A percentile compares a stretch with the other conserved stretches of the same genome.
Evolutionary conservation across 345 rosid genomes (phyloP).

Genomic region (Passiflora organensis): DNA sequence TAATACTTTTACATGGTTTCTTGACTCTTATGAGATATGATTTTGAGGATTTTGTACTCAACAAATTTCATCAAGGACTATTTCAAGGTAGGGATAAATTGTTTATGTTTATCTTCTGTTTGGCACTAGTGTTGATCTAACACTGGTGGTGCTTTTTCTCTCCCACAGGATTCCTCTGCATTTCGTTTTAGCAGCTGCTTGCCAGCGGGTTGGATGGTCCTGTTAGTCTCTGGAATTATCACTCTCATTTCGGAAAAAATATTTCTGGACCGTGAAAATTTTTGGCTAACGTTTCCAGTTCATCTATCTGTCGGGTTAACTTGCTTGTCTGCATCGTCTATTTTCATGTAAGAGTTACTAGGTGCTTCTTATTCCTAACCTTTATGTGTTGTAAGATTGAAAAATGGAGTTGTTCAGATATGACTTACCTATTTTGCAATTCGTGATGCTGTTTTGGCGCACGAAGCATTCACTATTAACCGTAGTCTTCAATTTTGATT

Average conservation of each 20-base stretch:
- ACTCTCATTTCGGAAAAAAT: conserved; percentile 36
- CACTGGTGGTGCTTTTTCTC: background rate
- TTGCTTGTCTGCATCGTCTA: conserved; percentile 27
- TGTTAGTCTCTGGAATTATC: conserved; percentile 47
- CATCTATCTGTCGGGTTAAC: conserved; percentile 19
- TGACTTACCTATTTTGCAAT: background rate
- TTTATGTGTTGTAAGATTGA: background rate
- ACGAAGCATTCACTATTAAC: background rate
- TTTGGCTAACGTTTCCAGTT: conserved; percentile 27
- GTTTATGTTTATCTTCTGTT: conserved; percentile 1
- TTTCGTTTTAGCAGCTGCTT: conserved; percentile 60
- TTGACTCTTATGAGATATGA: conserved; percentile 66
- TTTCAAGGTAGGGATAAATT: conserved; percentile 55
- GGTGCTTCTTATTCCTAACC: conserved; percentile 1
- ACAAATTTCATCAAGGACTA: conserved; percentile 51
- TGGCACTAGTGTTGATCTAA: conserved; percentile 7
- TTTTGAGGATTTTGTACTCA: conserved; percentile 68
- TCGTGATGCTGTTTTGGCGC: too few relatives aligned
- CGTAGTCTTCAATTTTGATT: conserved; percentile 9
- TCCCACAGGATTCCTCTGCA: conserved; percentile 46
- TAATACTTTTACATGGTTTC: conserved; percentile 16
- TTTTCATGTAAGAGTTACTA: conserved; percentile 54
- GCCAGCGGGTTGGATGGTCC: conserved; percentile 68
- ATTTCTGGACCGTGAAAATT: conserved; percentile 22
- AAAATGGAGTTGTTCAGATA: background rate